Evolutionary conservation across 345 rosid species (phyloP), one percentile per base, ranked within the genome.

Genomic region (Erucastrum elatum): DNA sequence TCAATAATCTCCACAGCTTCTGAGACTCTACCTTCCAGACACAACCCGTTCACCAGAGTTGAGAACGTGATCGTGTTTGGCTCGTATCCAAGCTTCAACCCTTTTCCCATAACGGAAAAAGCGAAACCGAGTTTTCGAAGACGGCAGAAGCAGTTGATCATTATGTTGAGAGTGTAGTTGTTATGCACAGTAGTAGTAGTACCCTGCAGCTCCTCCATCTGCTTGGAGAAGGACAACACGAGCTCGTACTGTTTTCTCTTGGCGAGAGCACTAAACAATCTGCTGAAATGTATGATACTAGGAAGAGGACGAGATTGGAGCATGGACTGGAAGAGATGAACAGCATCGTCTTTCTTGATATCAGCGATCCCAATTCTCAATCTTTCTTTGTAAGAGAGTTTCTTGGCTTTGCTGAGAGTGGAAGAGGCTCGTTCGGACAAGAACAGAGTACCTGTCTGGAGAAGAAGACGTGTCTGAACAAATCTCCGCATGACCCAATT

Each of bases 41-140:
- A 74, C 2, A 74, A 13, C 26, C 77, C 77, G 1, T 65, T 53
- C 0, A 74, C 2, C 0, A 74, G 1, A 17, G 70, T 74, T 8
- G 66, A n/a, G 3, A 31, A 63, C 4, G 63, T 74, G 76, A 61
- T 0, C 0, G 15, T 39, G 58, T 0, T 0, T 8, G 67, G 59
- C 75, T 72, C 59, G 39, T 8, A 72, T 37, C 75, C 75, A 44
- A 44, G 58, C 15, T 67, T 70, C 72, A 68, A 1, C 0, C 41
- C 10, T 0, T 60, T 72, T 0, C 11, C 76, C 30, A 72, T 0
- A 61, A 2, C 25, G 29, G 76, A 73, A 30, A 10, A 62, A 10
- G 76, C 46, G 0, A 46, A 62, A 10, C 21, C 1, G 1, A 73
- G 69, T 15, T 16, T 63, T 0, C 46, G 4, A 1, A 4, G 3